Evolutionary conservation across 2,329 filamentous ascomycete genomes (phyloP), one percentile per base, ranked within the genome.

Genomic region (Hypoxylon sp.): DNA sequence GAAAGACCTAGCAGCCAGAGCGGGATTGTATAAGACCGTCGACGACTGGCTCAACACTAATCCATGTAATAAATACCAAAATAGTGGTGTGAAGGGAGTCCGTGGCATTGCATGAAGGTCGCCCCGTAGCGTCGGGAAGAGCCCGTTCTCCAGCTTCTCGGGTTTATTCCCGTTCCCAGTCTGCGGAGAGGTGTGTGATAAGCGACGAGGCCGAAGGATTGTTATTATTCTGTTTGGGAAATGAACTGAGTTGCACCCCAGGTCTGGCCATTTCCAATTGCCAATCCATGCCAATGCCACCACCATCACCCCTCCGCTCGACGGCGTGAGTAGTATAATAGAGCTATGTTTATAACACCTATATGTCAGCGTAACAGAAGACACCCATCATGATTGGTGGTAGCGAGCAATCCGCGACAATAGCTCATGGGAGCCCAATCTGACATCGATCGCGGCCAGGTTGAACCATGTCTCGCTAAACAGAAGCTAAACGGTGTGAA

Each of bases 111-210:
- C 56, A 50, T 51, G 48, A 47, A 26, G 17, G 13, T 40, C 34
- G 48, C 56, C 34, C 52, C 56, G 56, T 53, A 52, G 52, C 45
- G 52, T 56, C 56, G 53, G 56, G 42, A 59, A 48, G 56, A 54
- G 38, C 35, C 45, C 40, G 26, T 44, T 26, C 38, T 42, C 46
- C 41, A 54, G 38, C 40, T 53, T 45, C 52, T 49, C 44, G 38
- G 53, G 49, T 41, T 50, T 59, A 59, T 59, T 57, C 50, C 56
- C 56, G 56, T 27, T 36, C 36, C 16, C 25, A 32, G 31, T 36
- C 11, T 51, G 44, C 32, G 37, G 38, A 13, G 13, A 45, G 42
- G 25, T 25, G 26, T 48, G 49, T 56, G 48, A 43, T 52, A 29
- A 50, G 25, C 36, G 38, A 48, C 20, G 13, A 34, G 35, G 29